Percentiles rank a stretch among this genome's conserved stretches.
phyloP scores from a whole-genome alignment of 345 rosid genomes.

The Conringia planisiliqua region DNA sequence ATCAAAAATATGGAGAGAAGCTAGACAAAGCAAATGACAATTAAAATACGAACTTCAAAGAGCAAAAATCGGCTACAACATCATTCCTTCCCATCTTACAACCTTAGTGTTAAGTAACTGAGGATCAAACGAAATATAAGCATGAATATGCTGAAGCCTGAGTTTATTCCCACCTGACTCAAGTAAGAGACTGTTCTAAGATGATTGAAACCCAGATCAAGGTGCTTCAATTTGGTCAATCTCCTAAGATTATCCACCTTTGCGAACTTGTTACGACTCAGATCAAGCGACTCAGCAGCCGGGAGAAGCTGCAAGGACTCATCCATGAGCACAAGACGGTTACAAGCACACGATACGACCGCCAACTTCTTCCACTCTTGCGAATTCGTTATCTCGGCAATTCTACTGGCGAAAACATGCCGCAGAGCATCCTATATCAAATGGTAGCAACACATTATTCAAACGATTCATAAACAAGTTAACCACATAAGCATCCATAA shows the following conservation, averaged over 20 bases:
- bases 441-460: neutral
- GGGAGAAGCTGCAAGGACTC: constrained; percentile 98
- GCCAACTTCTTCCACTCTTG: constrained; percentile 82
- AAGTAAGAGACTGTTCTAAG: constrained; percentile 65
- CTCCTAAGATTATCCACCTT: constrained; percentile 83
- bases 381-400: constrained; percentile 73
- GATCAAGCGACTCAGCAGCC: constrained; percentile 86
- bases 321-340: constrained; percentile 87
- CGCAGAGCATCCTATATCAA: constrained; percentile 73
- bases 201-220: constrained; percentile 93
- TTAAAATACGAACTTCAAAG: too few species aligned
- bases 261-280: constrained; percentile 85
- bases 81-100: constrained; percentile 16
- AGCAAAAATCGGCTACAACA: too few species aligned
- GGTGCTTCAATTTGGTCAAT: constrained; percentile 77
- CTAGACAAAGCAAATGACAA: too few species aligned
- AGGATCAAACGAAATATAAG: neutral
- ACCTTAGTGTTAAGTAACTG: neutral
- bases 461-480: neutral
- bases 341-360: constrained; percentile 81
- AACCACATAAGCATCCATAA: too few species aligned
- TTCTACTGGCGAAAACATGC: constrained; percentile 92
- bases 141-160: neutral
- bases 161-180: constrained; percentile 55
- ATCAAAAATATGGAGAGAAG: constrained; percentile 4